phyloP scores from a whole-genome alignment of 371 early-diverging fungal genomes.

The Apophysomyces ossiformis region DNA sequence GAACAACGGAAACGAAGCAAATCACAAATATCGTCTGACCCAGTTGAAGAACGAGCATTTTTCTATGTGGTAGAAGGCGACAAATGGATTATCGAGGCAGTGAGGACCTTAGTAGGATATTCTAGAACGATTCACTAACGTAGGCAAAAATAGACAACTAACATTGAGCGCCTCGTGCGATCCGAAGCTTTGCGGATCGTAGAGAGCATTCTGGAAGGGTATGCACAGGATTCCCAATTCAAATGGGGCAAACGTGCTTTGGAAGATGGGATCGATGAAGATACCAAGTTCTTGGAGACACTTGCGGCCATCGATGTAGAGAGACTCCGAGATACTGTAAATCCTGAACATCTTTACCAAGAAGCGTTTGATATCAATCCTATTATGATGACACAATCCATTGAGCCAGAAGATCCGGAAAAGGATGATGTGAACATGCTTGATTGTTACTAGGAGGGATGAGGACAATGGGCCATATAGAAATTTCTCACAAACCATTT shows the following conservation, averaged over 20 bases:
- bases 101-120: slow-evolving; percentile 13
- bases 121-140: background rate
- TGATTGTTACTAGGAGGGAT: slow-evolving; percentile 14
- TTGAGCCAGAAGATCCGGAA: slow-evolving; percentile 14
- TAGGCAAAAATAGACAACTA: slow-evolving; percentile 21
- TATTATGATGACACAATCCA: slow-evolving; percentile 39
- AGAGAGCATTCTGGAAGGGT: slow-evolving; percentile 16
- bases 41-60: slow-evolving; percentile 18
- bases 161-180: slow-evolving; percentile 41
- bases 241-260: background rate
- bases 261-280: slow-evolving; percentile 15
- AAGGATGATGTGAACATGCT: slow-evolving; percentile 14
- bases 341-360: slow-evolving; percentile 48
- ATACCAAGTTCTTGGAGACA: slow-evolving; percentile 24
- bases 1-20: slow-evolving; percentile 35
- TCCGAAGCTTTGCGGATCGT: slow-evolving; percentile 36
- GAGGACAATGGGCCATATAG: too few relatives aligned
- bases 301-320: slow-evolving; percentile 25
- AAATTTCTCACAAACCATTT: too few relatives aligned
- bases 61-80: slow-evolving; percentile 55
- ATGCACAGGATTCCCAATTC: background rate
- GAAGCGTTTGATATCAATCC: slow-evolving; percentile 49
- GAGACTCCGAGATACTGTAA: slow-evolving; percentile 24
- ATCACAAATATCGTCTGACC: slow-evolving; percentile 9
- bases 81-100: slow-evolving; percentile 55